A percentile compares a stretch with the other conserved stretches of the same genome.
phyloP scores from a whole-genome alignment of 2,329 filamentous ascomycete genomes.

The Colletotrichum kahawae region DNA sequence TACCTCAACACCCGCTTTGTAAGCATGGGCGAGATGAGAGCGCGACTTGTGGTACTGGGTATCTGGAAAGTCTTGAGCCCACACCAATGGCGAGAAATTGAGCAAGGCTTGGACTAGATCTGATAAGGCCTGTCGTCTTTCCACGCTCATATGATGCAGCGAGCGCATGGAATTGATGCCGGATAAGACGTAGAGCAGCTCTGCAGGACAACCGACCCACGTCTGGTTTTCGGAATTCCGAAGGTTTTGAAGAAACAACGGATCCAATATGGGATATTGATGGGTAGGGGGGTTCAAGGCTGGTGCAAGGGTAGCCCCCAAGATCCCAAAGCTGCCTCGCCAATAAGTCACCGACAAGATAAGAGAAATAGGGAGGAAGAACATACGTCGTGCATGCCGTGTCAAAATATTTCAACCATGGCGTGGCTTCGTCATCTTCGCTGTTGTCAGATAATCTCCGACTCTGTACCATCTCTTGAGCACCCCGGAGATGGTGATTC shows the following conservation, averaged over 20 bases:
- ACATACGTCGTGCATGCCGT: conserved; percentile 10
- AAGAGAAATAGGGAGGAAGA: neutral
- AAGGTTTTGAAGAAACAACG: neutral
- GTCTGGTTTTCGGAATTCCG: conserved; percentile 9
- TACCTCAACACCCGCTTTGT: conserved; percentile 7
- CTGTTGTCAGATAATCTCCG: neutral
- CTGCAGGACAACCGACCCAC: conserved; percentile 15
- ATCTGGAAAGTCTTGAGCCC: conserved; percentile 2
- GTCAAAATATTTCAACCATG: conserved; percentile 9
- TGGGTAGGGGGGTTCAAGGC: neutral
- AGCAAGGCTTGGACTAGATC: neutral
- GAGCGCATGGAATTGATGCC: neutral
- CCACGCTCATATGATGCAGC: no score
- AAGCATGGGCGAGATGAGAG: conserved; percentile 7
- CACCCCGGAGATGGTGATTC: conserved; percentile 8
- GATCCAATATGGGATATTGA: neutral
- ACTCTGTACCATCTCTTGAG: neutral
- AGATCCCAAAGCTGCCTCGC: neutral
- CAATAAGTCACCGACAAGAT: neutral
- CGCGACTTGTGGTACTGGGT: neutral
- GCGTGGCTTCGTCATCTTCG: neutral
- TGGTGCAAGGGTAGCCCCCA: conserved; percentile 9
- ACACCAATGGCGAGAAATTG: neutral
- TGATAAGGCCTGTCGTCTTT: neutral
- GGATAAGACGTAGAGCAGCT: conserved; percentile 4